A percentile compares a stretch with the other conserved stretches of the same genome.
These are phyloP conservation scores for Martiniozyma asiatica DNA, from an alignment of 1,139 yeast species.

Conservation along the genomic window DNA sequence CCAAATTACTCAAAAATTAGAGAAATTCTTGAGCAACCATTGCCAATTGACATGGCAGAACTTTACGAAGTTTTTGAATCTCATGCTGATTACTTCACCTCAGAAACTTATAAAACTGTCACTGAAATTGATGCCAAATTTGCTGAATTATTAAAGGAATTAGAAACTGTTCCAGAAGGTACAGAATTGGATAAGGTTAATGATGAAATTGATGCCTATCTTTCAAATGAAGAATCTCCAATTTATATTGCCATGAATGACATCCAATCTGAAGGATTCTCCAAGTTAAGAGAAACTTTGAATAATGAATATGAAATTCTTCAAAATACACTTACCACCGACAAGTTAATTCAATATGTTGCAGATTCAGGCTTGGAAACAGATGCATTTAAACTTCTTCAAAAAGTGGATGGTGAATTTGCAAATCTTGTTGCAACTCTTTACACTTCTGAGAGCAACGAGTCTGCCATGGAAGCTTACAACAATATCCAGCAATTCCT, in stretches of 20 bases:
- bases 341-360: conserved; percentile 15
- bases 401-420: conserved; percentile 16
- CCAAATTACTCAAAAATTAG: conserved; percentile 10
- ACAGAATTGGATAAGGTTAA: conserved; percentile 13
- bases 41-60: conserved; percentile 19
- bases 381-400: conserved; percentile 14
- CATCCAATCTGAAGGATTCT: conserved; percentile 10
- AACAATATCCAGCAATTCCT: conserved; percentile 13
- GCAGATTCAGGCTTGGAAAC: conserved; percentile 14
- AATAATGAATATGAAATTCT: conserved; percentile 13
- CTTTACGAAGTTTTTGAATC: conserved; percentile 17
- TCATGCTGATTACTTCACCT: conserved; percentile 14
- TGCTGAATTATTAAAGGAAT: conserved; percentile 12
- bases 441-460: conserved; percentile 8
- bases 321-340: conserved; percentile 14
- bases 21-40: conserved; percentile 13
- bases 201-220: conserved; percentile 14
- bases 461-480: conserved; percentile 11
- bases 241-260: conserved; percentile 17
- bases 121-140: conserved; percentile 16
- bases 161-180: conserved; percentile 18
- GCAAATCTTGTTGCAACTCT: conserved; percentile 9
- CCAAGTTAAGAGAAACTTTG: conserved; percentile 10
- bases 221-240: conserved; percentile 12
- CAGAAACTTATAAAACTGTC: conserved; percentile 11